phyloP scores from a whole-genome alignment of 176 grass and related monocot species.

The Echinochloa phyllopogon region DNA sequence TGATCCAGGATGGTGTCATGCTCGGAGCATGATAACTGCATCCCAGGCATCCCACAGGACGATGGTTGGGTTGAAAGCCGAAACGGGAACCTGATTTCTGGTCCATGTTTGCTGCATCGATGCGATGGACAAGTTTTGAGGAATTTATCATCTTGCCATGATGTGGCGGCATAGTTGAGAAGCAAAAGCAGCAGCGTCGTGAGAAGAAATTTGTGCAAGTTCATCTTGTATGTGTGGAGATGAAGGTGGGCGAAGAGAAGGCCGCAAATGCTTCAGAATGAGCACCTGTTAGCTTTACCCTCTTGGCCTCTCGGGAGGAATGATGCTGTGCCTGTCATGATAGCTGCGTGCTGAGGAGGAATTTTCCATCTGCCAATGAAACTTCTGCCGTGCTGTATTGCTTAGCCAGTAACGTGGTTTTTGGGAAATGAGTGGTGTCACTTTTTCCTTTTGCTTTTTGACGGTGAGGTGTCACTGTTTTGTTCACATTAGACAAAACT shows the following conservation, averaged over 20 bases:
- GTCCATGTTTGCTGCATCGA: conserved; percentile 43
- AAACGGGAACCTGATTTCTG: conserved; percentile 52
- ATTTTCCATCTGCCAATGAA: conserved; percentile 4
- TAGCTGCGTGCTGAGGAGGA: background rate
- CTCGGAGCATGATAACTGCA: conserved; percentile 57
- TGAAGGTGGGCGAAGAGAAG: background rate
- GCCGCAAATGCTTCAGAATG: too few species aligned
- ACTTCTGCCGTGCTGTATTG: too few species aligned
- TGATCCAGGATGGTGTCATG: conserved; percentile 48
- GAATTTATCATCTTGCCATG: conserved; percentile 37
- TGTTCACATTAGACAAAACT: too few species aligned
- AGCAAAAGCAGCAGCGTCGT: conserved; percentile 1
- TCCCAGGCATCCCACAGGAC: conserved; percentile 36
- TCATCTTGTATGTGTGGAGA: background rate
- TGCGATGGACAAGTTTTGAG: conserved; percentile 31
- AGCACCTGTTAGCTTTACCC: background rate
- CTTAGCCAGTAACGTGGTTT: background rate
- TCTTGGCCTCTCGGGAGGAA: background rate
- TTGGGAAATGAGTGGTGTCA: background rate
- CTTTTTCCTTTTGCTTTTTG: too few species aligned
- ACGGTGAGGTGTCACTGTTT: too few species aligned
- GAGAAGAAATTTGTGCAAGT: conserved; percentile 6
- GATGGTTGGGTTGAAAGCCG: conserved; percentile 5
- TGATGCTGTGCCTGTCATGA: background rate
- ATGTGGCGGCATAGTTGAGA: background rate